phyloP scores from a whole-genome alignment of 257 asterid genomes.

The Petrea volubilis region DNA sequence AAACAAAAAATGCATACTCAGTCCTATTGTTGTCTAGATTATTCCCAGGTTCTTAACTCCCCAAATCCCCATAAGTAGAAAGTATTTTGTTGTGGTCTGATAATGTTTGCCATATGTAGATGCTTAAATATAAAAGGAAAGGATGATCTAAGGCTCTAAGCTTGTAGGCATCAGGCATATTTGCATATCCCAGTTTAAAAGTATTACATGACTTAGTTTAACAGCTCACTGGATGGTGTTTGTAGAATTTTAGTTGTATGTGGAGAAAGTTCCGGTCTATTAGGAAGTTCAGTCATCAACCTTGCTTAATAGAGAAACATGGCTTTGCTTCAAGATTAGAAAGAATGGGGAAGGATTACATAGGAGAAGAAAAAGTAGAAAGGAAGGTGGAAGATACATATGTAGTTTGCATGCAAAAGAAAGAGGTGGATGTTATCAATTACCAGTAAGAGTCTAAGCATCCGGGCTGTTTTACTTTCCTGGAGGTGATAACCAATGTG shows the following conservation, averaged over 20 bases:
- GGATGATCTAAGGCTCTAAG: not conserved
- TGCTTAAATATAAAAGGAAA: not conserved
- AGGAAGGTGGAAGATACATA: conserved; percentile 2
- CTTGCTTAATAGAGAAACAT: not conserved
- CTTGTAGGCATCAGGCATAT: not conserved
- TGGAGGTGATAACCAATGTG: not conserved
- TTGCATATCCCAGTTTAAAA: not conserved
- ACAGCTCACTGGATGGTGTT: conserved; percentile 1
- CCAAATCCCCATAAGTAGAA: conserved; percentile 7
- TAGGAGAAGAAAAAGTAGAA: not conserved
- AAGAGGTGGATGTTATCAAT: not conserved
- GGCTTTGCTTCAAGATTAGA: conserved; percentile 4
- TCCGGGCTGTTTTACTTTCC: not conserved
- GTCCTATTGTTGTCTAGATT: conserved; percentile 88
- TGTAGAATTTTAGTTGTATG: not conserved
- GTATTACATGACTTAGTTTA: not conserved
- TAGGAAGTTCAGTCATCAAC: conserved; percentile 7
- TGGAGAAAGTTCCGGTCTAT: not conserved
- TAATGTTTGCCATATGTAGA: not conserved
- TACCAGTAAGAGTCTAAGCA: not conserved
- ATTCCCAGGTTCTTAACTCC: conserved; percentile 69
- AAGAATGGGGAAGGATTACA: not conserved
- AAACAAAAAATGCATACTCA: conserved; percentile 87
- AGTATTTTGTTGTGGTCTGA: conserved; percentile 3
- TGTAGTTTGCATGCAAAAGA: not conserved